phyloP scores from a whole-genome alignment of 2,329 filamentous ascomycete species.

The Stachybotrys chlorohalonatus region DNA sequence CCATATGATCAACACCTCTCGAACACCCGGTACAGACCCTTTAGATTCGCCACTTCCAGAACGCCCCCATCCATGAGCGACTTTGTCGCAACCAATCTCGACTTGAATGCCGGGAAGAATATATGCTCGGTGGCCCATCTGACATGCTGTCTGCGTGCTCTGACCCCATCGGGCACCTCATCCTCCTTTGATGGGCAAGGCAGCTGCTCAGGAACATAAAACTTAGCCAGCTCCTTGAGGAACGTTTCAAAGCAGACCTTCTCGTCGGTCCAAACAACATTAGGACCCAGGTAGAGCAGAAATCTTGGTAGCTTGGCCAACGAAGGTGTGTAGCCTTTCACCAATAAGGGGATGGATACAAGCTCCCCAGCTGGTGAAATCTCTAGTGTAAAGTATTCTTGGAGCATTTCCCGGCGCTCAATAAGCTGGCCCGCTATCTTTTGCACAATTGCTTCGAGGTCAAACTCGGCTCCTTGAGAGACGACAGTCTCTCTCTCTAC shows the following conservation, averaged over 20 bases:
- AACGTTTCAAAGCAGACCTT: constrained; percentile 79
- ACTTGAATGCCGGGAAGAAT: constrained; percentile 82
- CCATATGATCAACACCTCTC: constrained; percentile 63
- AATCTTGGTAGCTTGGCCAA: constrained; percentile 84
- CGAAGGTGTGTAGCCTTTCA: constrained; percentile 82
- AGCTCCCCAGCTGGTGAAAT: constrained; percentile 72
- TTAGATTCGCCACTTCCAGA: constrained; percentile 82
- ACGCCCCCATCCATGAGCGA: constrained; percentile 64
- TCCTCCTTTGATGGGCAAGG: constrained; percentile 40
- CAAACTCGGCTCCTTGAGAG: constrained; percentile 45
- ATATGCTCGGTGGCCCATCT: constrained; percentile 70
- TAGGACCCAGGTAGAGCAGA: constrained; percentile 76
- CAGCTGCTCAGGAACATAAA: constrained; percentile 82
- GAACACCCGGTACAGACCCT: constrained; percentile 89
- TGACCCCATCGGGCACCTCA: constrained; percentile 38
- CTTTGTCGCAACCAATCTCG: constrained; percentile 73
- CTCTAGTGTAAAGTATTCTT: constrained; percentile 85
- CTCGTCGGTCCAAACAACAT: constrained; percentile 80
- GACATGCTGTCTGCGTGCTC: constrained; percentile 58
- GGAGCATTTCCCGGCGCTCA: constrained; percentile 72
- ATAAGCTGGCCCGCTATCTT: constrained; percentile 61
- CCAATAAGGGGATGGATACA: constrained; percentile 68
- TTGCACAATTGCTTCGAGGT: constrained; percentile 57
- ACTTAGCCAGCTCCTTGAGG: constrained; percentile 75
- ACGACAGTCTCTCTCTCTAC: constrained; percentile 47